phyloP scores from a whole-genome alignment of 768 basidiomycete species.

The Pisolithus orientalis region DNA sequence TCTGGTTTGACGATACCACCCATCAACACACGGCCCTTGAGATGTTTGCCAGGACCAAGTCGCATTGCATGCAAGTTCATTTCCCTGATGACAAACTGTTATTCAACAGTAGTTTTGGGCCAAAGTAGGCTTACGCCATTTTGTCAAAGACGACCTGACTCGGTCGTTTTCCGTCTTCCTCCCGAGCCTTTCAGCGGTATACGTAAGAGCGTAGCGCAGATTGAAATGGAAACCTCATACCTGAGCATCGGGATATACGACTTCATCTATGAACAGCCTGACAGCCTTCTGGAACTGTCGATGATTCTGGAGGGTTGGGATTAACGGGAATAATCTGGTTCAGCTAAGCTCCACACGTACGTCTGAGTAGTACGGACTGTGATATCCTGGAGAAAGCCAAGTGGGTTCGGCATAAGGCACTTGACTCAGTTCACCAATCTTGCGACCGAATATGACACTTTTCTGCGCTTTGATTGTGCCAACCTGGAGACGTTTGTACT shows the following conservation, averaged over 20 bases:
- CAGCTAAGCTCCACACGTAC: constrained; percentile 26
- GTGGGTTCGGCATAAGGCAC: constrained; percentile 89
- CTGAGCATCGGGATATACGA: constrained; percentile 44
- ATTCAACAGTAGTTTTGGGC: background rate
- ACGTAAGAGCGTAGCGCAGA: constrained; percentile 16
- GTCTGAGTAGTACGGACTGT: constrained; percentile 66
- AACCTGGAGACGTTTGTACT: constrained; percentile 67
- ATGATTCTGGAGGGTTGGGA: constrained; percentile 35
- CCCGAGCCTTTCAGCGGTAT: constrained; percentile 42
- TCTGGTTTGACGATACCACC: constrained; percentile 71
- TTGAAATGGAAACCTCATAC: constrained; percentile 8
- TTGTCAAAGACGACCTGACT: constrained; percentile 70
- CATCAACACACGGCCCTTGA: constrained; percentile 72
- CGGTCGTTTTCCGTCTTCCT: constrained; percentile 87
- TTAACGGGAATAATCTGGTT: constrained; percentile 1
- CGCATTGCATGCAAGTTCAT: constrained; percentile 83
- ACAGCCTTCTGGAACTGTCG: constrained; percentile 40
- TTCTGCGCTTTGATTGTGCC: constrained; percentile 66
- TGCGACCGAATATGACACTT: constrained; percentile 42
- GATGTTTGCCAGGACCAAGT: constrained; percentile 83
- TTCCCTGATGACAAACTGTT: constrained; percentile 33
- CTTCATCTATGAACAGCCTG: constrained; percentile 61
- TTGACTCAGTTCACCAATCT: constrained; percentile 53
- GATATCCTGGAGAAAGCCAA: constrained; percentile 68
- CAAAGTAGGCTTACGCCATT: constrained; percentile 54